phyloP scores from a whole-genome alignment of 2,329 filamentous ascomycete species.

The Incumbomyces delicatus region DNA sequence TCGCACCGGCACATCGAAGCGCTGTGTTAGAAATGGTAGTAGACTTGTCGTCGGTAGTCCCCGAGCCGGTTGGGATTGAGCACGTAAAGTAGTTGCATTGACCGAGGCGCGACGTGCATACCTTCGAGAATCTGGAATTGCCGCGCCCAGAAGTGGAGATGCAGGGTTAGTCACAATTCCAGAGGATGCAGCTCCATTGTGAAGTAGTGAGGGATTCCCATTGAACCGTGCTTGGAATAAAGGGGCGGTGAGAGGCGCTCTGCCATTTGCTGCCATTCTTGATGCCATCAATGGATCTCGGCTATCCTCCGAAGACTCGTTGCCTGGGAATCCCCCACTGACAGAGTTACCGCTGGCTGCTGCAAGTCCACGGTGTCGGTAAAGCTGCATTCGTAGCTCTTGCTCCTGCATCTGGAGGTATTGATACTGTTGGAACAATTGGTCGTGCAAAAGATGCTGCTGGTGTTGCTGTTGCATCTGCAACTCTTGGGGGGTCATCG shows the following conservation, averaged over 20 bases:
- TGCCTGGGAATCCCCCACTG: conserved; percentile 27
- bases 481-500: conserved; percentile 29
- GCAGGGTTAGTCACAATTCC: conserved; percentile 36
- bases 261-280: conserved; percentile 12
- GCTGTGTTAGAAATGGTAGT: conserved; percentile 4
- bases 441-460: conserved; percentile 39
- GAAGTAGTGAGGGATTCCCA: conserved; percentile 15
- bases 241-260: conserved; percentile 22
- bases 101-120: conserved; percentile 36
- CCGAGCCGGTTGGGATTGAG: conserved; percentile 43
- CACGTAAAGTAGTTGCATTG: conserved; percentile 33
- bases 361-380: conserved; percentile 15
- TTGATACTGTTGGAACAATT: conserved; percentile 41
- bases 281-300: conserved; percentile 11
- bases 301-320: conserved; percentile 22
- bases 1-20: conserved; percentile 10
- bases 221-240: conserved; percentile 20
- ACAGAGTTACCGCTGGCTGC: conserved; percentile 22
- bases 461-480: conserved; percentile 35
- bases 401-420: conserved; percentile 42
- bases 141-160: conserved; percentile 33
- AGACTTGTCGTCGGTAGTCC: conserved; percentile 26
- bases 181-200: conserved; percentile 21
- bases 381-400: conserved; percentile 38
- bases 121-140: conserved; percentile 34